phyloP scores from a whole-genome alignment of 768 basidiomycete species.

The Clitopilus hobsonii region DNA sequence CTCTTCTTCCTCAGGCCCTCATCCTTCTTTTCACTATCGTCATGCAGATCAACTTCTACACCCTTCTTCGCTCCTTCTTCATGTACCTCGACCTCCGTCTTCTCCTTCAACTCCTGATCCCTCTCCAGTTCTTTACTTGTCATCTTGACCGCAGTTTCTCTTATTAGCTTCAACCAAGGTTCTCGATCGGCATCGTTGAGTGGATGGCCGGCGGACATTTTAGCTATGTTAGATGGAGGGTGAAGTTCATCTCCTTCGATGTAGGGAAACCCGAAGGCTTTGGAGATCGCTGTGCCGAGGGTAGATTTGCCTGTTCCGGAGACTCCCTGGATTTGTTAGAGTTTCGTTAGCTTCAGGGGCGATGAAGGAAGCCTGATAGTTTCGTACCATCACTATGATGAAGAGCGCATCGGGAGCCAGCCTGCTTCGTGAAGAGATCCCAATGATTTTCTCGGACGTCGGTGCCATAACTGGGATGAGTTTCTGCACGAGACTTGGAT shows the following conservation, averaged over 20 bases:
- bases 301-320: slow-evolving; percentile 73
- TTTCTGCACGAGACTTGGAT: too few species aligned
- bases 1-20: slow-evolving; percentile 4
- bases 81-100: neutral
- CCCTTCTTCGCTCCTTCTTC: slow-evolving; percentile 1
- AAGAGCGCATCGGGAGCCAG: neutral
- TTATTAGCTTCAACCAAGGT: slow-evolving; percentile 80
- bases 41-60: neutral
- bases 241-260: slow-evolving; percentile 90
- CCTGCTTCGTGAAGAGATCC: neutral
- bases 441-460: neutral
- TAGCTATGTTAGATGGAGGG: slow-evolving; percentile 73
- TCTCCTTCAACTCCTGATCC: neutral
- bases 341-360: neutral
- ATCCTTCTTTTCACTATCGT: slow-evolving; percentile 2
- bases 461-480: too few species aligned
- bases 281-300: slow-evolving; percentile 59
- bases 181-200: slow-evolving; percentile 78
- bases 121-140: slow-evolving; percentile 14
- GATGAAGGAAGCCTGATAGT: neutral
- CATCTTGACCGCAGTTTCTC: slow-evolving; percentile 53
- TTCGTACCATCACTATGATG: neutral
- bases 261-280: slow-evolving; percentile 63
- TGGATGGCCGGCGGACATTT: slow-evolving; percentile 78
- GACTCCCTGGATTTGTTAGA: slow-evolving; percentile 47